Evolutionary conservation across 257 asterid genomes (phyloP).

Genomic region (Primulina huaijiensis): DNA sequence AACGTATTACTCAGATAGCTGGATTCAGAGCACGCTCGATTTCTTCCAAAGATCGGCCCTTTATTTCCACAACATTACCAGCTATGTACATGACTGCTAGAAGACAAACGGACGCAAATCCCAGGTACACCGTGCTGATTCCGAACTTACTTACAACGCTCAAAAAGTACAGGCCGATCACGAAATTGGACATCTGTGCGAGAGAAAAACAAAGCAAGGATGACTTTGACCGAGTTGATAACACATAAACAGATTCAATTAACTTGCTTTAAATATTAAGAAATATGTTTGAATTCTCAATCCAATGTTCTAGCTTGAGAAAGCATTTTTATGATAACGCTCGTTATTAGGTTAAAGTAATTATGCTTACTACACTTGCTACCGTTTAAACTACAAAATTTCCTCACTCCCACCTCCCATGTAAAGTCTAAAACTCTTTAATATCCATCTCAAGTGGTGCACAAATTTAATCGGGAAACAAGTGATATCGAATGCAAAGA

Average conservation of each 20-base stretch:
- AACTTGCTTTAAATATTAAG: not conserved
- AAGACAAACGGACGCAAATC: constrained; percentile 69
- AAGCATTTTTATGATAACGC: not conserved
- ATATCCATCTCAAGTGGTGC: not conserved
- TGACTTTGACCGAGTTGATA: not conserved
- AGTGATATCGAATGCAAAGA: not conserved
- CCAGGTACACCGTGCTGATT: constrained; percentile 83
- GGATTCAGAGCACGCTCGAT: constrained; percentile 72
- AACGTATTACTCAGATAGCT: constrained; percentile 35
- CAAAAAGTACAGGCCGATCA: constrained; percentile 87
- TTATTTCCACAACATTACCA: constrained; percentile 81
- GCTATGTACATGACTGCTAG: constrained; percentile 75
- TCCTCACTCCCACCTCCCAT: not conserved
- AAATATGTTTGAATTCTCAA: not conserved
- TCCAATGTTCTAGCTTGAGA: not conserved
- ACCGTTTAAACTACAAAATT: not conserved
- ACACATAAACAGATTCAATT: not conserved
- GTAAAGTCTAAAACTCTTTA: not conserved
- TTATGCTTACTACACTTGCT: not conserved
- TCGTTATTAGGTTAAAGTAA: not conserved
- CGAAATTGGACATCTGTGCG: constrained; percentile 77
- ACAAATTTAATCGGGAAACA: not conserved
- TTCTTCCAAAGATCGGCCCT: constrained; percentile 90
- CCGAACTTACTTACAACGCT: constrained; percentile 80
- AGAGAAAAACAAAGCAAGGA: not conserved